These are phyloP conservation scores for Cyberlindnera euphorbiae DNA, from an alignment of 805 yeast genomes.

Conservation along the genomic window DNA sequence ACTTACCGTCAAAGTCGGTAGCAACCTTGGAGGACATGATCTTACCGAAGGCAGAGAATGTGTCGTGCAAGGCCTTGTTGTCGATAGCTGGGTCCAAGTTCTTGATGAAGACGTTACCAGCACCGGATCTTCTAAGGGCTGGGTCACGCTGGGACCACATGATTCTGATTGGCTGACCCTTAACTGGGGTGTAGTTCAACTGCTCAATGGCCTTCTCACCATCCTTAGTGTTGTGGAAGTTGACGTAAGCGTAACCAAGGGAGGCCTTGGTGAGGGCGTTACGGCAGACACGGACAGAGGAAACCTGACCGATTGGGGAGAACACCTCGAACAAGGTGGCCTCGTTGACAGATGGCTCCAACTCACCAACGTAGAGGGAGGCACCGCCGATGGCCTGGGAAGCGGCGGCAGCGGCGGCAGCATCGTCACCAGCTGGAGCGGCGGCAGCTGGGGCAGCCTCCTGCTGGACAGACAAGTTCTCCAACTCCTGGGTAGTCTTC, in stretches of 20 bases:
- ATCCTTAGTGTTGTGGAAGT: slow-evolving; percentile 83
- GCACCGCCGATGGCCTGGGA: slow-evolving; percentile 39
- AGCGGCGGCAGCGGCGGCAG: slow-evolving; percentile 27
- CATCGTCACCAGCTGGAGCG: slow-evolving; percentile 7
- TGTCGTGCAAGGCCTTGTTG: slow-evolving; percentile 97
- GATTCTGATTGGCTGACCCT: slow-evolving; percentile 96
- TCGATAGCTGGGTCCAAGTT: slow-evolving; percentile 97
- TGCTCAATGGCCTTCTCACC: slow-evolving; percentile 94
- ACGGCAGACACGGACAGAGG: slow-evolving; percentile 98
- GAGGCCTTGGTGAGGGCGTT: slow-evolving; percentile 96
- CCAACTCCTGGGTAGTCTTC: slow-evolving; percentile 43
- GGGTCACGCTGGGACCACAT: slow-evolving; percentile 99
- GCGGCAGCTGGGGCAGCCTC: slow-evolving; percentile 14
- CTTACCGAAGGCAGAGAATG: slow-evolving; percentile 94
- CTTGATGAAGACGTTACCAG: slow-evolving; percentile 96
- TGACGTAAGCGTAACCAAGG: slow-evolving; percentile 96
- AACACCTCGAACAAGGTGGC: slow-evolving; percentile 92
- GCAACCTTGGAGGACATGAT: slow-evolving; percentile 97
- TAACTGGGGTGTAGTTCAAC: slow-evolving; percentile 88
- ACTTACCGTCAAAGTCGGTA: slow-evolving; percentile 83
- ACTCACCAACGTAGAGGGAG: slow-evolving; percentile 95
- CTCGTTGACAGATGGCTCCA: slow-evolving; percentile 88
- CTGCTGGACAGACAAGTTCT: slow-evolving; percentile 40
- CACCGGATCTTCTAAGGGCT: slow-evolving; percentile 87
- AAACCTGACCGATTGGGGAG: slow-evolving; percentile 90